Evolutionary conservation across 495 filamentous ascomycete species (phyloP).

Genomic region (Friedmanniomyces endolithicus): DNA sequence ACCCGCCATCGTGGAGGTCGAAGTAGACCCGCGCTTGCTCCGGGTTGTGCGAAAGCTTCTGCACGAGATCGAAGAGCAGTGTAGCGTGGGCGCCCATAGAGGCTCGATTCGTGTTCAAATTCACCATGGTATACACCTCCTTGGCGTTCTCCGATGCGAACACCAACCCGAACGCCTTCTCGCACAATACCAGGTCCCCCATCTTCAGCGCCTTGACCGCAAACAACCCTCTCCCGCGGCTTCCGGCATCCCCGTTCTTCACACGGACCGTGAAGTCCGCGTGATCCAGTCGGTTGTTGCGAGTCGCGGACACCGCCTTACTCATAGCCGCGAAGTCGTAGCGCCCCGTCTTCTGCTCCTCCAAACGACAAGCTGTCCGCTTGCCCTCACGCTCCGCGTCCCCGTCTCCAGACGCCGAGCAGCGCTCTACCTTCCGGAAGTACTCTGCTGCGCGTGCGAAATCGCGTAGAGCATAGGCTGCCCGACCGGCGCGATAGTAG

Average conservation of each 20-base stretch:
- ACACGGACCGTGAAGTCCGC: not conserved
- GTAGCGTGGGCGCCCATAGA: not conserved
- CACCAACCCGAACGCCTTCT: constrained; percentile 6
- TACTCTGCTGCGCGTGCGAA: not conserved
- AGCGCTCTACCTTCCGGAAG: not conserved
- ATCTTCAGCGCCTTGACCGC: not conserved
- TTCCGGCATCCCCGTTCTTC: not conserved
- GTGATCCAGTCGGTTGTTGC: constrained; percentile 2
- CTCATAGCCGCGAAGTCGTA: constrained; percentile 9
- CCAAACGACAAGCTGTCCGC: not conserved
- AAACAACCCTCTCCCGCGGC: constrained; percentile 9
- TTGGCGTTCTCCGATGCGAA: not conserved
- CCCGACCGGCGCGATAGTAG: constrained; percentile 4
- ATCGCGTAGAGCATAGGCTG: constrained; percentile 1
- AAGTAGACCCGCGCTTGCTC: not conserved
- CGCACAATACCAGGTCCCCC: constrained; percentile 8
- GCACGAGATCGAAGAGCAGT: not conserved
- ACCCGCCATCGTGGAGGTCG: not conserved
- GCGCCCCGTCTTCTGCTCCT: not conserved
- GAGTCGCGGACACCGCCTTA: not conserved
- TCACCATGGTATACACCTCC: not conserved
- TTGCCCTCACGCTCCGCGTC: constrained; percentile 18
- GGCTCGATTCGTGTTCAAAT: not conserved
- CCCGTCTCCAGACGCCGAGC: constrained; percentile 8
- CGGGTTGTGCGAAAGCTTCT: not conserved